Percentiles rank a stretch among this genome's conserved stretches.
Evolutionary conservation across 345 rosid genomes (phyloP).

Genomic region (Lagerstroemia speciosa): DNA sequence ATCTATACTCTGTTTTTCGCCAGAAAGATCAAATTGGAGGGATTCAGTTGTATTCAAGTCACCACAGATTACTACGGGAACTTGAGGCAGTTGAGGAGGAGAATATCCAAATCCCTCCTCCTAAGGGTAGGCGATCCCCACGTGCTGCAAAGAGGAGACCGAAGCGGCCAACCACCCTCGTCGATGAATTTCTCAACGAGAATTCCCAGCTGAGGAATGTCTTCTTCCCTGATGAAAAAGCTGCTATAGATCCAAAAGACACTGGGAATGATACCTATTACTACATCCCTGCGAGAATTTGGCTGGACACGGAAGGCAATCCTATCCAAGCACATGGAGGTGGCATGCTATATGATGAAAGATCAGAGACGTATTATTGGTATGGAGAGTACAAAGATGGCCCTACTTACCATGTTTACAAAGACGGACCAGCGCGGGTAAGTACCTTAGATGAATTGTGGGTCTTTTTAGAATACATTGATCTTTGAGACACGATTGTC

Average conservation of each 20-base stretch:
- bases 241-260: conserved; percentile 54
- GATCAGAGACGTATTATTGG: conserved; percentile 64
- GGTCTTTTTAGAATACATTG: background rate
- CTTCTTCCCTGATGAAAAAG: conserved; percentile 67
- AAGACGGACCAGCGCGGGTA: conserved; percentile 80
- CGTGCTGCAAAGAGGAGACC: conserved; percentile 79
- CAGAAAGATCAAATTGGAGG: conserved; percentile 30
- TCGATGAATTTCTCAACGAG: conserved; percentile 96
- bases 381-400: conserved; percentile 61
- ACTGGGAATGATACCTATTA: conserved; percentile 41
- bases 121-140: conserved; percentile 70
- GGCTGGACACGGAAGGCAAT: conserved; percentile 86
- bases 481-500: background rate
- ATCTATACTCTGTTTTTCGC: conserved; percentile 39
- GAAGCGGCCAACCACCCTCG: conserved; percentile 52
- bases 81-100: conserved; percentile 79
- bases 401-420: conserved; percentile 70
- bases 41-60: conserved; percentile 29
- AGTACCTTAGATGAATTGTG: conserved; percentile 17
- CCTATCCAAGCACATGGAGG: conserved; percentile 98
- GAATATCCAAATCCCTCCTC: conserved; percentile 65
- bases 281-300: conserved; percentile 66
- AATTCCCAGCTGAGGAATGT: conserved; percentile 66
- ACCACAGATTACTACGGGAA: conserved; percentile 39
- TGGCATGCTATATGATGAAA: conserved; percentile 56